Conservation (phyloP, 371 early-diverging fungal species). For the Saksenaea vasiformis region DNA sequence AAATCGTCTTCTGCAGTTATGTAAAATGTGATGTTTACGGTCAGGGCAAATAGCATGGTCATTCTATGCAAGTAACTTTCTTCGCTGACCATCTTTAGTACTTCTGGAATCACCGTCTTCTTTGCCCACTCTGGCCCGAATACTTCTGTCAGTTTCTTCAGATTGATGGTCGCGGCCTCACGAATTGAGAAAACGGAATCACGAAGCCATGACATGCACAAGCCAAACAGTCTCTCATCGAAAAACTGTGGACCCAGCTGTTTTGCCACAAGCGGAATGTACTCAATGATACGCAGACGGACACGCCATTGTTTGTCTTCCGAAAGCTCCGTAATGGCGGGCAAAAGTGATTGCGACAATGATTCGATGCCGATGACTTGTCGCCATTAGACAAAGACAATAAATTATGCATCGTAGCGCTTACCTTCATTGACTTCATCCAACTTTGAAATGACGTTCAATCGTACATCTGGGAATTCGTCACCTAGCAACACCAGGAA, state of each 20-base stretch:
- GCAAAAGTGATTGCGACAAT: slow-evolving; percentile 91
- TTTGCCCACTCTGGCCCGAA: slow-evolving; percentile 98
- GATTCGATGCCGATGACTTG: slow-evolving; percentile 93
- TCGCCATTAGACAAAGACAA: not conserved
- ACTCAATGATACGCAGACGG: slow-evolving; percentile 94
- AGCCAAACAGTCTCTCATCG: slow-evolving; percentile 86
- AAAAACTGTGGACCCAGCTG: slow-evolving; percentile 95
- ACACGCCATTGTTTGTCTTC: slow-evolving; percentile 99
- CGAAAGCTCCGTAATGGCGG: slow-evolving; percentile 96
- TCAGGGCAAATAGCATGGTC: slow-evolving; percentile 93
- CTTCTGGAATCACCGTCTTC: slow-evolving; percentile 88
- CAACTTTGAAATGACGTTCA: slow-evolving; percentile 95
- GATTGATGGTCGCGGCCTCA: slow-evolving; percentile 92
- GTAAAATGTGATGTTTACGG: slow-evolving; percentile 58
- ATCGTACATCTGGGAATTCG: slow-evolving; percentile 93
- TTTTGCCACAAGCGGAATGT: slow-evolving; percentile 92
- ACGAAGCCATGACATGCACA: slow-evolving; percentile 95
- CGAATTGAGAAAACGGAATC: slow-evolving; percentile 94
- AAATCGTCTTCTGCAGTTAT: not conserved
- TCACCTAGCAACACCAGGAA: slow-evolving; percentile 94
- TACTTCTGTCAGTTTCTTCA: slow-evolving; percentile 89
- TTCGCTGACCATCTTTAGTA: slow-evolving; percentile 86
- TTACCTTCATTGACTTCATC: slow-evolving; percentile 86
- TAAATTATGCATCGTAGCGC: not conserved
- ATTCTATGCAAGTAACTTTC: slow-evolving; percentile 92